A percentile compares a stretch with the other conserved stretches of the same genome.
phyloP scores from a whole-genome alignment of 495 filamentous ascomycete genomes.

The Talaromyces trachyspermus region DNA sequence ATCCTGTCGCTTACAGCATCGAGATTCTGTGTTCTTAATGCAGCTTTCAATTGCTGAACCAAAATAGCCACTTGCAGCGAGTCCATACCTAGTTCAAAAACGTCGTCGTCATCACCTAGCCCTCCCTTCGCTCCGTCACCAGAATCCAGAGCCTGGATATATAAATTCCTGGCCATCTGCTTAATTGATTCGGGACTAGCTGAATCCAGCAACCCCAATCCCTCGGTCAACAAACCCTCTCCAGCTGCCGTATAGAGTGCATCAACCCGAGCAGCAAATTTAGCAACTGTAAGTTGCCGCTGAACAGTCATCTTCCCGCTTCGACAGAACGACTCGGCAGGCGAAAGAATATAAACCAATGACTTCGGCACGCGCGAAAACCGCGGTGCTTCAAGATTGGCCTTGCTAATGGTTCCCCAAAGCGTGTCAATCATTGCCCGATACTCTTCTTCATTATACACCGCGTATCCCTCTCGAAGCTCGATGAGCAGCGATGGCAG shows the following conservation, averaged over 20 bases:
- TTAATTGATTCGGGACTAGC: background rate
- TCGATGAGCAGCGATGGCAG: conserved; percentile 31
- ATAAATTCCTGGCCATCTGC: background rate
- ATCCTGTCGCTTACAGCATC: background rate
- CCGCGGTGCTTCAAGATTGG: conserved; percentile 30
- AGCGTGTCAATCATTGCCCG: conserved; percentile 21
- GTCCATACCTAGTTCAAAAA: conserved; percentile 43
- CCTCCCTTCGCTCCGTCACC: conserved; percentile 9
- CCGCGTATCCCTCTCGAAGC: background rate
- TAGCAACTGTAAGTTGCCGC: conserved; percentile 15
- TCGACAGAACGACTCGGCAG: conserved; percentile 24
- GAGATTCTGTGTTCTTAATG: background rate
- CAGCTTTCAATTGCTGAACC: conserved; percentile 10
- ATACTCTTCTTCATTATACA: background rate
- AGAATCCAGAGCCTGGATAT: background rate
- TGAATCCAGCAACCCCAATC: background rate
- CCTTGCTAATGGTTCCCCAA: conserved; percentile 42
- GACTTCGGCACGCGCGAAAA: conserved; percentile 36
- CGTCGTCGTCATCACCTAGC: conserved; percentile 16
- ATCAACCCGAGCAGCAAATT: conserved; percentile 21
- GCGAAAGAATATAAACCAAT: conserved; percentile 23
- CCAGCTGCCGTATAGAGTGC: conserved; percentile 21
- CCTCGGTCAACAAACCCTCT: conserved; percentile 8
- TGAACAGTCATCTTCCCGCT: conserved; percentile 41
- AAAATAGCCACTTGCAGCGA: conserved; percentile 36